Base-by-base conservation (phyloP, 2,329 filamentous ascomycete genomes). In the Colletotrichum acutatum region DNA sequence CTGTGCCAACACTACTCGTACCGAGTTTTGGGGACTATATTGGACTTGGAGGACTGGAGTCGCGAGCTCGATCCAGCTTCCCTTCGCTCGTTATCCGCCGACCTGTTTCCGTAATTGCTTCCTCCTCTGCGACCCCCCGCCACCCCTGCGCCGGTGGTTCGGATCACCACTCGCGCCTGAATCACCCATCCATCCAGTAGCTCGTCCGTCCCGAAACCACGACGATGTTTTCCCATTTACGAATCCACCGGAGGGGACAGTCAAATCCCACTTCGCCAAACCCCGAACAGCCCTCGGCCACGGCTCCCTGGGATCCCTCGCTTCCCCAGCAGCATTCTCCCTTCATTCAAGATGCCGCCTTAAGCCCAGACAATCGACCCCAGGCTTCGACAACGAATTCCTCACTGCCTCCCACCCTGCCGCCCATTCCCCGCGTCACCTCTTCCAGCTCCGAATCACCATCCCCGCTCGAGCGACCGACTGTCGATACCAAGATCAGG, bases 191-290 rank as follows among this genome's bases (percentile, higher is more conserved):
- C 53, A 64, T 53, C 58, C 34, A 42, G 37, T 49, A 49, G 42
- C 19, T 59, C 7, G 16, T 19, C 12, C 57, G 28, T 24, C n/a
- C 19, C 42, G 11, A 24, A 68, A 22, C 14, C 42, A 28, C 66
- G 32, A 49, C 71, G 57, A 88, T 89, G 87, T 83, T 88, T 66
- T 88, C 86, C 75, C 85, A 88, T 80, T 84, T 90, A 60, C 88
- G 88, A 77, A 90, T 90, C 81, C 89, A 90, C 77, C 87, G 89
- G 77, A 87, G 88, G 77, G 88, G 84, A 60, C 85, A 85, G 76
- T 90, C 88, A 68, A 89, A 86, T 81, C 88, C 89, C 74, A 83
- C 86, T 28, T 90, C 89, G 42, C 88, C 89, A 5, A 78, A 84
- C 30, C 83, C 85, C 66, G 88, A 90, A 69, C 86, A 85, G 69